Conservation (phyloP, 352 stramenopile species). For the Globisporangium uncinulatum region DNA sequence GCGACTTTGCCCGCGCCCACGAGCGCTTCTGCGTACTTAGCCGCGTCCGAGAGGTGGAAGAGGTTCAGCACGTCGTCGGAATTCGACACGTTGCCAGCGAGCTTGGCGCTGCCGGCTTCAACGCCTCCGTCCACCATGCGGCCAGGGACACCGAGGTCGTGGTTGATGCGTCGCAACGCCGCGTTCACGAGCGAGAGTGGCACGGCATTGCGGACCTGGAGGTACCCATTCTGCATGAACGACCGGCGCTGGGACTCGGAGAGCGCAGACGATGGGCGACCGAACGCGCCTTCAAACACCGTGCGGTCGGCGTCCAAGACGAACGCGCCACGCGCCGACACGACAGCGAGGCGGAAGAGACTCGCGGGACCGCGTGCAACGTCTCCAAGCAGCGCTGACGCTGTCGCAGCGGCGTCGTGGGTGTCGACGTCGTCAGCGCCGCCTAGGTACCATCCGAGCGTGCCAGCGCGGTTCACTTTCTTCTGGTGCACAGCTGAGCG, state of each 20-base stretch:
- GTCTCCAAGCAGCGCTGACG: conserved; percentile 42
- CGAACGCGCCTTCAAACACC: conserved; percentile 19
- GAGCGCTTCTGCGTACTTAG: conserved; percentile 58
- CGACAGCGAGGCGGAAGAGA: conserved; percentile 39
- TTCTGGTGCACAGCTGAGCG: conserved; percentile 65
- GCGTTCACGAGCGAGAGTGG: conserved; percentile 47
- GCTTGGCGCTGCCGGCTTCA: conserved; percentile 65
- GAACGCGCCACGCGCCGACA: conserved; percentile 47
- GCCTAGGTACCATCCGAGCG: conserved; percentile 57
- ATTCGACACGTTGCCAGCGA: conserved; percentile 70
- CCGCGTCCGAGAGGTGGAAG: conserved; percentile 42
- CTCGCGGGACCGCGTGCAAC: conserved; percentile 30
- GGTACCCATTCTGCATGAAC: conserved; percentile 72
- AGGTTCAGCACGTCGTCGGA: conserved; percentile 53
- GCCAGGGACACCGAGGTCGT: conserved; percentile 63
- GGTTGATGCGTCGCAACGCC: conserved; percentile 60
- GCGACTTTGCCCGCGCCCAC: conserved; percentile 40
- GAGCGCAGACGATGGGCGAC: conserved; percentile 23
- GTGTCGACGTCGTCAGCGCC: not conserved
- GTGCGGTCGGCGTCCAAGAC: conserved; percentile 31
- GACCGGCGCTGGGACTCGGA: conserved; percentile 49
- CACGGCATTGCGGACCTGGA: conserved; percentile 60
- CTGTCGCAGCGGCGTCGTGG: too few relatives aligned
- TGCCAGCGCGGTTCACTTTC: conserved; percentile 40
- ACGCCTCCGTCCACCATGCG: conserved; percentile 71